phyloP scores from a whole-genome alignment of 164 flowering plant species.

The Magnolia sinica region DNA sequence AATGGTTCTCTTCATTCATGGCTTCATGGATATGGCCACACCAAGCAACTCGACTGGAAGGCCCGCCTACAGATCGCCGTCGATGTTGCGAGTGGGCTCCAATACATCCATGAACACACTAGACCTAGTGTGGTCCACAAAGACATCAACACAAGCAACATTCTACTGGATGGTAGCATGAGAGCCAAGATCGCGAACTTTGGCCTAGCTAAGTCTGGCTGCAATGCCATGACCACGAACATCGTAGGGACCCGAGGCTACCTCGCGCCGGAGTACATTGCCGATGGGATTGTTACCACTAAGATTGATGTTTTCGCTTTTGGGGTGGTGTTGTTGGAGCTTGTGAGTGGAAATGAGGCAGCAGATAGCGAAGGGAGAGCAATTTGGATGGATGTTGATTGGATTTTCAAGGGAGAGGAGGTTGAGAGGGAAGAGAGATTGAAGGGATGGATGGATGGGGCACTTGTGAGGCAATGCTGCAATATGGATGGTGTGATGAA shows the following conservation, averaged over 20 bases:
- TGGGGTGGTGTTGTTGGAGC: conserved; percentile 89
- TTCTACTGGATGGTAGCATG: conserved; percentile 72
- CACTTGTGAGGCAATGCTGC: conserved; percentile 33
- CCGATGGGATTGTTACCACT: conserved; percentile 75
- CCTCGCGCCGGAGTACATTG: conserved; percentile 83
- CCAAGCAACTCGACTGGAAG: conserved; percentile 60
- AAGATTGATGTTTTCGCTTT: conserved; percentile 88
- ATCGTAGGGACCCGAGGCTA: conserved; percentile 96
- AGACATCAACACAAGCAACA: conserved; percentile 85
- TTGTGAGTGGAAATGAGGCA: conserved; percentile 68
- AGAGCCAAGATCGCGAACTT: conserved; percentile 92
- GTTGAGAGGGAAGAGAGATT: conserved; percentile 31
- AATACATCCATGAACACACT: conserved; percentile 89
- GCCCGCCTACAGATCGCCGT: conserved; percentile 63
- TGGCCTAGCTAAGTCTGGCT: conserved; percentile 84
- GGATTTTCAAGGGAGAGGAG: conserved; percentile 31
- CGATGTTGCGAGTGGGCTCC: conserved; percentile 86
- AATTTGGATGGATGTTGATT: conserved; percentile 46
- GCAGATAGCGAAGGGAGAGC: conserved; percentile 46
- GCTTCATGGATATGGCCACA: conserved; percentile 42
- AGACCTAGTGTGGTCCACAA: conserved; percentile 81
- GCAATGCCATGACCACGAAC: conserved; percentile 87
- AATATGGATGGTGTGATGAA: conserved; percentile 54
- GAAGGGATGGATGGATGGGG: conserved; percentile 57
- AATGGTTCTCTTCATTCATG: conserved; percentile 83